Base-by-base conservation (phyloP, 1,139 yeast species). In the Suhomyces terraborum region DNA sequence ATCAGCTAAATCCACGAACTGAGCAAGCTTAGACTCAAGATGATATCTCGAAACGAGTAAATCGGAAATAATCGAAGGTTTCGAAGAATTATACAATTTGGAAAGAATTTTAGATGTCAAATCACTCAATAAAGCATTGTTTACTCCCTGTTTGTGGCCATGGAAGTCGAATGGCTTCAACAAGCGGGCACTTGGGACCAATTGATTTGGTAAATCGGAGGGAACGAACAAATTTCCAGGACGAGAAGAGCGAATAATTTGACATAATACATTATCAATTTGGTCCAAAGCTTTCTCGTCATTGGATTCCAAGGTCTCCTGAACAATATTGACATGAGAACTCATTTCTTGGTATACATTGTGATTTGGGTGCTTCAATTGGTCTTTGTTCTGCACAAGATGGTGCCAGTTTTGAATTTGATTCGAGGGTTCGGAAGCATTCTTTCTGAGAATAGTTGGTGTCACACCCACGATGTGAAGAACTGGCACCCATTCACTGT, bases 161-260 rank as follows among this genome's bases (percentile, higher is more conserved):
- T 29, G 31, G 20, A 27, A 23, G 43, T 59, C 40, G 53, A 65
- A 52, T 28, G 67, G 54, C 26, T 47, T 36, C 12, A 36, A 42
- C 45, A 19, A 42, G 47, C 39, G 65, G 61, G 41, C 68, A 59
- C 6, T 55, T 17, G 77, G 67, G 12, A 86, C 80, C 32, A 64
- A 50, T 32, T 67, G 54, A 52, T 77, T 77, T 8, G 82, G 80
- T 53, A 85, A 62, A 56, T 88, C 91, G 31, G 77, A 69, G 2
- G 96, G 96, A 32, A 88, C 61, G 56, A 79, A 86, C 43, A 88
- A 64, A 56, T 84, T 88, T 6, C 95, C 96, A 1, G 96, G 96
- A 56, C 84, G 77, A 21, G 84, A 80, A 42, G 75, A 71, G 32
- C 63, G 67, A 50, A 78, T 66, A 23, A 87, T 79, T 23, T 75